Evolutionary conservation across 139 green algal species (phyloP), one percentile per base, ranked within the genome.

Genomic region (Monoraphidium neglectum): DNA sequence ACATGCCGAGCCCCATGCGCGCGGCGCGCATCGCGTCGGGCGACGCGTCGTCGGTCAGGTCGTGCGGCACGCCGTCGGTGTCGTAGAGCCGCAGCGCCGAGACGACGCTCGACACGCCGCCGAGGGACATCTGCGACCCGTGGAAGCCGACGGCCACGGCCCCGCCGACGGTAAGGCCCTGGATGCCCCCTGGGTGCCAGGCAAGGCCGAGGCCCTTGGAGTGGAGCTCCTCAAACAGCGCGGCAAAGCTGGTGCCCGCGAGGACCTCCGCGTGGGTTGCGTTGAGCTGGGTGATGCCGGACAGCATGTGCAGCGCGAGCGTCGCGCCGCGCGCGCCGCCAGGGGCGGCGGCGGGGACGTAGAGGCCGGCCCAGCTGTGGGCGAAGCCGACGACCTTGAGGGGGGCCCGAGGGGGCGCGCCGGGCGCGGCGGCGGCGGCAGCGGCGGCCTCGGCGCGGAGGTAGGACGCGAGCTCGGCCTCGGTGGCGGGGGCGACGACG

Each of bases 301-400:
- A 43, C 28, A 68, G 61, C 30, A 30, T 40, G 35, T 68, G 61
- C 30, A 68, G 35, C 32, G 61, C 61, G 28, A 68, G 30, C 12
- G 61, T 68, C 16, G 46, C 46, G 61, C 61, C 61, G 35, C 33
- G 26, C 3, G 26, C 36, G 61, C 61, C 61, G 33, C 46, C 61
- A 15, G 61, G 13, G 13, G 30, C 12, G 26, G n/a, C 46, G 35
- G 61, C 61, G 36, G 61, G 61, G 13, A 18, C 46, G 61, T 68
- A 68, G 12, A 68, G 61, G 2, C 61, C 61, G 3, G 61, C 30
- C 61, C 61, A 68, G 61, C 61, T 68, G 61, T 68, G 61, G 8
- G 61, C 61, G 30, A 68, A 68, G 61, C 61, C 61, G 36, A 68
- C 61, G n/a, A 68, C 61, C 2, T 68, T 68, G 28, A 68, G 21